These are phyloP conservation scores for Aspergillus arachidicola DNA, from an alignment of 2,329 filamentous ascomycete genomes.

Conservation along the genomic window DNA sequence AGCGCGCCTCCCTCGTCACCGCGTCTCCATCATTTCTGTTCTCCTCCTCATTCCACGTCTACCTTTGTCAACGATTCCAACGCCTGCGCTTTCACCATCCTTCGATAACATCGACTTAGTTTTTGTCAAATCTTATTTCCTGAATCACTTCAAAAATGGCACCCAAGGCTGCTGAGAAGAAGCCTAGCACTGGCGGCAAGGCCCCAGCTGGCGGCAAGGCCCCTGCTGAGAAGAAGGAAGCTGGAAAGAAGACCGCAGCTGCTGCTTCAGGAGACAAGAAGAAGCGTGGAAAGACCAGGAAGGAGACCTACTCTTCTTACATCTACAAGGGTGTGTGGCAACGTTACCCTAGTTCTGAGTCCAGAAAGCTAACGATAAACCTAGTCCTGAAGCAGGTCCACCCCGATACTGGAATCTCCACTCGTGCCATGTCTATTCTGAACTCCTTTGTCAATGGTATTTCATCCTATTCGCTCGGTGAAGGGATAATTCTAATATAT, in stretches of 20 bases:
- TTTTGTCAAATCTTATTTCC: constrained; percentile 20
- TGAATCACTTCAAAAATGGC: constrained; percentile 68
- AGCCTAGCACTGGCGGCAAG: constrained; percentile 91
- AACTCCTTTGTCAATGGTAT: constrained; percentile 99
- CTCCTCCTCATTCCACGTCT: constrained; percentile 38
- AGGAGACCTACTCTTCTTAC: constrained; percentile 99
- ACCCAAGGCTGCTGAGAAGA: constrained; percentile 98
- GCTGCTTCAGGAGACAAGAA: constrained; percentile 97
- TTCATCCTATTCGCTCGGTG: constrained; percentile 30
- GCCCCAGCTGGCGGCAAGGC: constrained; percentile 73
- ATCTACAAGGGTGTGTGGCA: constrained; percentile 92
- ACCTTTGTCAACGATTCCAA: constrained; percentile 14
- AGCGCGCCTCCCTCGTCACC: constrained; percentile 44
- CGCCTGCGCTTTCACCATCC: constrained; percentile 12
- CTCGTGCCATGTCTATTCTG: constrained; percentile 98
- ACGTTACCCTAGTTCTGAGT: neutral
- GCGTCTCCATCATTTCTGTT: constrained; percentile 39
- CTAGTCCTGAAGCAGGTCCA: constrained; percentile 99
- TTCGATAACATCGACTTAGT: constrained; percentile 38
- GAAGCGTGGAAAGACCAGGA: constrained; percentile 99
- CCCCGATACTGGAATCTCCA: constrained; percentile 99
- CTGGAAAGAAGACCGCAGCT: constrained; percentile 92
- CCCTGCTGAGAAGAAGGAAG: constrained; percentile 98
- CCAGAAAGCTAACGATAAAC: constrained; percentile 28
- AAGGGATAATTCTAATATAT: neutral